Conservation (phyloP, 2,329 filamentous ascomycete genomes). For the Corinectria fuckeliana region DNA sequence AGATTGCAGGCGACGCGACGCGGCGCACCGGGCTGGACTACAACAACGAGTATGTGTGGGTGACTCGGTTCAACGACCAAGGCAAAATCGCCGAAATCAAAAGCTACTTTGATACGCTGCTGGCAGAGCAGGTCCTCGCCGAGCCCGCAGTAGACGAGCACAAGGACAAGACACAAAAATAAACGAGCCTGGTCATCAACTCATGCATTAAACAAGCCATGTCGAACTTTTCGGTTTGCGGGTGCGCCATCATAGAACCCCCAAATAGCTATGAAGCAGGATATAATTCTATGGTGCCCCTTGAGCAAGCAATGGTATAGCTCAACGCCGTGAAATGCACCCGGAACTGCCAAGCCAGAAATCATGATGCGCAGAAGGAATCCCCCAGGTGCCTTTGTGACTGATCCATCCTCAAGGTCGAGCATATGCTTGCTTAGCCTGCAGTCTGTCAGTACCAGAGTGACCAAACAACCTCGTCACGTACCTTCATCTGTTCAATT, state of each 20-base stretch:
- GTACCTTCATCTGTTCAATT: slow-evolving; percentile 97
- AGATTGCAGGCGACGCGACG: slow-evolving; percentile 28
- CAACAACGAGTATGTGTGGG: slow-evolving; percentile 35
- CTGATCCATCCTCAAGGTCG: slow-evolving; percentile 42
- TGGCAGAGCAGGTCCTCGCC: slow-evolving; percentile 28
- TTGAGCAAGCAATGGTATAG: slow-evolving; percentile 35
- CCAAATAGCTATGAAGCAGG: slow-evolving; percentile 27
- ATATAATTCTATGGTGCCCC: slow-evolving; percentile 30
- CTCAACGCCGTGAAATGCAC: slow-evolving; percentile 41
- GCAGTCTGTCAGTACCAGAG: slow-evolving; percentile 10
- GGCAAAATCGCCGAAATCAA: slow-evolving; percentile 34
- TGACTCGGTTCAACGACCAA: slow-evolving; percentile 32
- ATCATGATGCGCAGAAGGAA: slow-evolving; percentile 30
- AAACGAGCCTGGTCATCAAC: slow-evolving; percentile 31
- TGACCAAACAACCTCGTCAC: slow-evolving; percentile 16
- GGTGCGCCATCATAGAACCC: slow-evolving; percentile 34
- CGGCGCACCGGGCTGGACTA: slow-evolving; percentile 28
- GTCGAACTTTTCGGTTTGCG: slow-evolving; percentile 29
- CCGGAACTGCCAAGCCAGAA: slow-evolving; percentile 29
- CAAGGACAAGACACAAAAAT: background rate
- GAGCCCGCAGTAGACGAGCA: background rate
- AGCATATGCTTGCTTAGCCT: slow-evolving; percentile 60
- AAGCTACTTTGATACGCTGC: slow-evolving; percentile 34
- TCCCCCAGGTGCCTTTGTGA: slow-evolving; percentile 7
- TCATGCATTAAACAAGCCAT: slow-evolving; percentile 40